Evolutionary conservation across 257 asterid species (phyloP), one percentile per base, ranked within the genome.

Genomic region (Salvia hispanica): DNA sequence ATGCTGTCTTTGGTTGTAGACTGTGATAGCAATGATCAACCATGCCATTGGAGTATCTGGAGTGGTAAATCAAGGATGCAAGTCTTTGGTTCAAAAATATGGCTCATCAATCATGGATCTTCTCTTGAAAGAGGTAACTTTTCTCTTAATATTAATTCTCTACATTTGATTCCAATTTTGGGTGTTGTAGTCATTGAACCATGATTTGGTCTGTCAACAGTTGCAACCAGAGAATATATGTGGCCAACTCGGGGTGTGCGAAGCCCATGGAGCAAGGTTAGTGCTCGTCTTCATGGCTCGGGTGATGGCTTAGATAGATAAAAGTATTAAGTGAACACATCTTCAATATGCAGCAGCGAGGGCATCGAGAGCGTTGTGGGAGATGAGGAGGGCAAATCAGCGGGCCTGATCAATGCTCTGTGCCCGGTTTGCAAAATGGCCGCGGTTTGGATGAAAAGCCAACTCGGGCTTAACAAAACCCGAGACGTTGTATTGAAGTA

Each of bases 31-130:
- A 43, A 87, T 87, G 99, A 94, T 94, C 70, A 94, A 94, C 75
- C 91, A 83, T 9, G 99, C 95, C 40, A 94, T 94, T 65, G 99
- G 99, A 70, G 97, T 92, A 34, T 36, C 89, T 55, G 99, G 99
- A 50, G 85, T 88, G 53, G 96, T 91, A 58, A 91, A 85, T 81
- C 79, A 88, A 73, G 83, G 88, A 76, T 94, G 99, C 91, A 88
- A 94, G 79, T 81, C 88, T 59, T 85, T 91, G 45, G 93, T 91
- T 45, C 61, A 81, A 44, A 87, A 88, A 73, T 87, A 88, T 66
- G 99, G 99, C 14, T 80, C 80, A 67, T 77, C 79, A 33, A 85
- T 91, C 16, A 46, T 91, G 72, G 88, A 88, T 74, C 80, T 91
- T 79, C 90, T 94, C 14, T 45, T 82, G 72, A 71, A 85, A 0